phyloP scores from a whole-genome alignment of 768 basidiomycete species.

The Hypholoma fasciculare region DNA sequence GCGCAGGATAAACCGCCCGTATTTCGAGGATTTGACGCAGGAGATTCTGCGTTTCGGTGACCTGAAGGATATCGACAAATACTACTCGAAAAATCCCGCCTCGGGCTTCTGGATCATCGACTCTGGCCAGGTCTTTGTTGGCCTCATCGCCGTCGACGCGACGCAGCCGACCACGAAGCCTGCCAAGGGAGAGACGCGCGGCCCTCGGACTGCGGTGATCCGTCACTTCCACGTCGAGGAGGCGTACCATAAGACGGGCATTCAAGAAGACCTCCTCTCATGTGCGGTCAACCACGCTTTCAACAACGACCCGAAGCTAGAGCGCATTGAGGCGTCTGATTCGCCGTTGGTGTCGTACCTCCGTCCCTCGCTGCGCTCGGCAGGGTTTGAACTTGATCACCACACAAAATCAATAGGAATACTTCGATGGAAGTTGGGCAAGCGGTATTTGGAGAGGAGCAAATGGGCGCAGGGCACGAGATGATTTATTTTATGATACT shows the following conservation, averaged over 20 bases:
- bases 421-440: conserved; percentile 53
- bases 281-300: conserved; percentile 64
- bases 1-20: conserved; percentile 67
- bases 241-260: conserved; percentile 50
- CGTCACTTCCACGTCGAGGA: conserved; percentile 78
- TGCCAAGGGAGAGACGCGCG: conserved; percentile 16
- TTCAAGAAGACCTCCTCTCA: conserved; percentile 68
- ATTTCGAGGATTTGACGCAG: conserved; percentile 57
- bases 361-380: conserved; percentile 40
- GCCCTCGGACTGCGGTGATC: conserved; percentile 56
- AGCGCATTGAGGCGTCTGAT: conserved; percentile 45
- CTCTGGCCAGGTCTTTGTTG: conserved; percentile 56
- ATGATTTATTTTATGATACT: conserved; percentile 3
- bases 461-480: conserved; percentile 40
- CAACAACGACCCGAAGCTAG: conserved; percentile 36
- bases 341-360: conserved; percentile 55
- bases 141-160: conserved; percentile 72
- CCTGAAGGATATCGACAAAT: conserved; percentile 45
- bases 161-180: conserved; percentile 33
- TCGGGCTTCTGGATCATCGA: conserved; percentile 77
- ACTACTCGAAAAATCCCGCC: conserved; percentile 61
- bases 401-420: conserved; percentile 50
- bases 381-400: conserved; percentile 51
- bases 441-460: conserved; percentile 41
- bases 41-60: conserved; percentile 57